phyloP scores from a whole-genome alignment of 2,329 filamentous ascomycete genomes.

The Helotiales sp. region DNA sequence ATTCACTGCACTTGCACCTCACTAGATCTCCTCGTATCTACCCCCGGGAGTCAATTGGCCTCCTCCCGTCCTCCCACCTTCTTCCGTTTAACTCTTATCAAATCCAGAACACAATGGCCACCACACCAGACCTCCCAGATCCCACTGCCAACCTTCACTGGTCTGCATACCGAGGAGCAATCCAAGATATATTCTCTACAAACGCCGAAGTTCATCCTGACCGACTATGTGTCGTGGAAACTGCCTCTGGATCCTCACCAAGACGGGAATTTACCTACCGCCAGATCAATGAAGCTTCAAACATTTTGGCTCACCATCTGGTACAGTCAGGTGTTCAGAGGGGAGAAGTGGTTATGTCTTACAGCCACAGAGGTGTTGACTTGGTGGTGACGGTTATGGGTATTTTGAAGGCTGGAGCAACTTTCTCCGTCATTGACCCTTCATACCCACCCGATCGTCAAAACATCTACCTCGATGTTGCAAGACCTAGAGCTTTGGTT shows the following conservation, averaged over 20 bases:
- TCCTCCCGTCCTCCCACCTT: neutral
- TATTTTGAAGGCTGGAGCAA: constrained; percentile 62
- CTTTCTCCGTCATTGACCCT: constrained; percentile 75
- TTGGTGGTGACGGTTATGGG: constrained; percentile 83
- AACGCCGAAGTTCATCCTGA: constrained; percentile 69
- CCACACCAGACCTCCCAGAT: constrained; percentile 50
- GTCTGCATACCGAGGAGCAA: constrained; percentile 62
- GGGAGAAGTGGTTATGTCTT: constrained; percentile 94
- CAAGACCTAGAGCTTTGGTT: constrained; percentile 73
- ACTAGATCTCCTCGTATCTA: neutral
- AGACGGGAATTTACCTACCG: constrained; percentile 78
- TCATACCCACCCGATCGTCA: constrained; percentile 81
- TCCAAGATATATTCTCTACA: constrained; percentile 62
- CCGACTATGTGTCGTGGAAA: constrained; percentile 70
- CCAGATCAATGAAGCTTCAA: constrained; percentile 86
- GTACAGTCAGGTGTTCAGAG: constrained; percentile 72
- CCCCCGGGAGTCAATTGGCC: neutral
- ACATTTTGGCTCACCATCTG: constrained; percentile 79
- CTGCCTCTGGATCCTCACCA: constrained; percentile 55
- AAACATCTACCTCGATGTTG: constrained; percentile 81
- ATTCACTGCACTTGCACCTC: neutral
- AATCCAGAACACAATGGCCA: constrained; percentile 24
- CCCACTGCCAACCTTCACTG: constrained; percentile 63
- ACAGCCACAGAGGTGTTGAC: constrained; percentile 81
- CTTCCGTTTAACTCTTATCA: too few relatives aligned